phyloP scores from a whole-genome alignment of 495 filamentous ascomycete species.

The Neurospora sp. region DNA sequence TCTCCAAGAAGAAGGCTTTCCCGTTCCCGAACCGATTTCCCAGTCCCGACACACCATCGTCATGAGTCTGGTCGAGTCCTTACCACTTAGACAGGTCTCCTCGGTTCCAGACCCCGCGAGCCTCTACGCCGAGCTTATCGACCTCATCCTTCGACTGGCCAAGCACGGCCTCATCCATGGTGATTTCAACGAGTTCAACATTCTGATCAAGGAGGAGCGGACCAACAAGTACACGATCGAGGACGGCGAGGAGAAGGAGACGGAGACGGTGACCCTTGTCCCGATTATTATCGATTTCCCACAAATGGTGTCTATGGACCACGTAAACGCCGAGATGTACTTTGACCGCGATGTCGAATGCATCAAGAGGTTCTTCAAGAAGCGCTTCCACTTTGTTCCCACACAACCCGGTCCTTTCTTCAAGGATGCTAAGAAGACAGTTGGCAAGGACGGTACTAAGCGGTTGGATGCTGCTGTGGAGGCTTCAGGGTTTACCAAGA shows the following conservation, averaged over 20 bases:
- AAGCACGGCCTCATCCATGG: conserved; percentile 87
- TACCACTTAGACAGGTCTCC: conserved; percentile 78
- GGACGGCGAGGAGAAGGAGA: conserved; percentile 12
- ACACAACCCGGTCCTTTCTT: conserved; percentile 80
- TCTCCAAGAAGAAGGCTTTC: conserved; percentile 70
- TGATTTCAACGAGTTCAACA: conserved; percentile 99
- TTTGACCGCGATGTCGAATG: conserved; percentile 93
- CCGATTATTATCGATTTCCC: conserved; percentile 96
- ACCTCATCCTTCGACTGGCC: conserved; percentile 77
- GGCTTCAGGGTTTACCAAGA: conserved; percentile 90
- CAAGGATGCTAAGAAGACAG: conserved; percentile 66
- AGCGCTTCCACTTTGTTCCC: conserved; percentile 77
- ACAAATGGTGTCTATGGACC: conserved; percentile 95
- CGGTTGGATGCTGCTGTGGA: conserved; percentile 81
- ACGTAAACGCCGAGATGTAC: conserved; percentile 85
- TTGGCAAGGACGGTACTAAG: conserved; percentile 51
- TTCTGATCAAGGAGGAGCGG: conserved; percentile 69
- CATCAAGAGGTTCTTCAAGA: conserved; percentile 84
- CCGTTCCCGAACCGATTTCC: conserved; percentile 75
- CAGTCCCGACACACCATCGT: conserved; percentile 91
- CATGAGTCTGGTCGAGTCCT: conserved; percentile 84
- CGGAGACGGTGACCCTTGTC: conserved; percentile 28
- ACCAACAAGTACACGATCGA: conserved; percentile 1
- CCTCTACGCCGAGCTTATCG: conserved; percentile 83
- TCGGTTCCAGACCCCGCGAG: conserved; percentile 64